Evolutionary conservation across 768 basidiomycete species (phyloP).

Genomic region (Mycena leptocephala): DNA sequence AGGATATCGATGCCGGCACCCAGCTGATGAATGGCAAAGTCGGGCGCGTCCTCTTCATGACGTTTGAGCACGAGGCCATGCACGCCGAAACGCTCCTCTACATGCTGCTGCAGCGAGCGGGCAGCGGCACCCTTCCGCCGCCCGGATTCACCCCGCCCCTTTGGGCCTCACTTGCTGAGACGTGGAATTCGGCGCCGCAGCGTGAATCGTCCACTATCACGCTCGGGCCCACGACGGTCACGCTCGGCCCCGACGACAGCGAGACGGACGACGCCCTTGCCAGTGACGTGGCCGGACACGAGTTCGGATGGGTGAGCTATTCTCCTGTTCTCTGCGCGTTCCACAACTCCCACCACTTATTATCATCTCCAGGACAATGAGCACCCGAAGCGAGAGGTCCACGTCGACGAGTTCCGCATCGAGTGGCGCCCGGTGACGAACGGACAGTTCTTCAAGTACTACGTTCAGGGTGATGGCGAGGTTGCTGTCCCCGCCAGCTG

Average conservation of each 20-base stretch:
- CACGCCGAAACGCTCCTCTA: slow-evolving; percentile 96
- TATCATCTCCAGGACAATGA: slow-evolving; percentile 78
- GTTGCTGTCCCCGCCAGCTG: slow-evolving; percentile 81
- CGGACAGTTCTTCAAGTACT: slow-evolving; percentile 85
- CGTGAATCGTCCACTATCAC: slow-evolving; percentile 63
- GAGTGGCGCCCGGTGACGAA: slow-evolving; percentile 93
- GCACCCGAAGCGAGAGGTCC: slow-evolving; percentile 74
- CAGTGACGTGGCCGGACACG: slow-evolving; percentile 74
- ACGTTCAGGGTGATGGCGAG: slow-evolving; percentile 60
- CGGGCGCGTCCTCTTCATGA: slow-evolving; percentile 91
- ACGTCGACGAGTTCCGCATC: slow-evolving; percentile 81
- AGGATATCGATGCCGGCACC: slow-evolving; percentile 71
- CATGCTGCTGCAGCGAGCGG: slow-evolving; percentile 91
- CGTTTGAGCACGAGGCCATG: slow-evolving; percentile 91
- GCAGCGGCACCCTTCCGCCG: slow-evolving; percentile 86
- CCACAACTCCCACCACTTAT: background rate
- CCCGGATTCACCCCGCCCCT: slow-evolving; percentile 80
- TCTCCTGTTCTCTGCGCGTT: background rate
- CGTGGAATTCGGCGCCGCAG: slow-evolving; percentile 66
- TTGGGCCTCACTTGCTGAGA: slow-evolving; percentile 70
- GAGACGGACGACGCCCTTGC: slow-evolving; percentile 76
- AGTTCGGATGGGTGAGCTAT: slow-evolving; percentile 29
- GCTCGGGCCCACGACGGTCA: slow-evolving; percentile 72
- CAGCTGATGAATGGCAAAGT: slow-evolving; percentile 74
- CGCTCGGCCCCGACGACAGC: slow-evolving; percentile 87